Conservation (phyloP, 2,329 filamentous ascomycete species). For the Biscogniauxia sp. region DNA sequence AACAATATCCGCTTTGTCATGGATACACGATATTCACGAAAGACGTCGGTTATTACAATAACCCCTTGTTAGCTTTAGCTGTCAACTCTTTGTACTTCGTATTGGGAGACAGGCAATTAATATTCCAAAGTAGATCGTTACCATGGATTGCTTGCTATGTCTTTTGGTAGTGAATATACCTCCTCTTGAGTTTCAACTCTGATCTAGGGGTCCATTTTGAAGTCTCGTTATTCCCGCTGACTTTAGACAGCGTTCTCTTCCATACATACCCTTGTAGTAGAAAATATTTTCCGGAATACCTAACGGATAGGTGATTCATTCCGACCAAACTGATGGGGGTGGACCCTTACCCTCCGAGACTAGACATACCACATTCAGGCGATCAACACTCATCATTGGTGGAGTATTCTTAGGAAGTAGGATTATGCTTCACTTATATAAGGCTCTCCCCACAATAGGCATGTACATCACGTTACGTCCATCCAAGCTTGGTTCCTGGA, state of each 20-base stretch:
- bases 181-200: too few species aligned
- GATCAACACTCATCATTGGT: not conserved
- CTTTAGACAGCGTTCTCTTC: too few species aligned
- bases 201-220: too few species aligned
- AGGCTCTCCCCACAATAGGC: not conserved
- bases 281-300: too few species aligned
- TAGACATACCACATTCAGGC: not conserved
- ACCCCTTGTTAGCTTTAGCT: not conserved
- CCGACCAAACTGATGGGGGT: not conserved
- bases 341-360: not conserved
- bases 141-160: too few species aligned
- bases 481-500: not conserved
- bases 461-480: not conserved
- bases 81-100: not conserved
- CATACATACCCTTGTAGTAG: too few species aligned
- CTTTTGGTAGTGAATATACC: too few species aligned
- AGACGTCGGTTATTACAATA: not conserved
- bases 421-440: not conserved
- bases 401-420: not conserved
- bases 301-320: not conserved
- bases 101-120: too few species aligned
- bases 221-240: too few species aligned
- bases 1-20: too few species aligned
- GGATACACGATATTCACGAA: not conserved
- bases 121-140: too few species aligned